A percentile compares a stretch with the other conserved stretches of the same genome.
phyloP scores from a whole-genome alignment of 2,329 filamentous ascomycete species.

The Claviceps capensis region DNA sequence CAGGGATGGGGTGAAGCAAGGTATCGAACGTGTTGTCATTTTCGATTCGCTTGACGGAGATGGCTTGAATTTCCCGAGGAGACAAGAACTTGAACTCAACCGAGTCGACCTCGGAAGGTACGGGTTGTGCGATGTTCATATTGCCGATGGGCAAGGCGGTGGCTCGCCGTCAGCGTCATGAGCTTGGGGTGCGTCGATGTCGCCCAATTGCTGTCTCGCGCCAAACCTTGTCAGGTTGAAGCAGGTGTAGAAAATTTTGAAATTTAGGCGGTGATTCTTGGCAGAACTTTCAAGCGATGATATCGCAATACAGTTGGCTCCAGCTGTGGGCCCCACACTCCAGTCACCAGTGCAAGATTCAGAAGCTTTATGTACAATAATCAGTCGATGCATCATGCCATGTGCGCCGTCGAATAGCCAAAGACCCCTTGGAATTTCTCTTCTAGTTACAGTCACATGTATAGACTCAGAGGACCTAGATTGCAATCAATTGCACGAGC shows the following conservation, averaged over 20 bases:
- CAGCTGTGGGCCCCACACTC: too few relatives aligned
- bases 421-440: too few relatives aligned
- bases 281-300: not conserved
- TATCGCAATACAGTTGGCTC: too few relatives aligned
- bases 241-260: not conserved
- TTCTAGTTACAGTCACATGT: too few relatives aligned
- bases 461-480: too few relatives aligned
- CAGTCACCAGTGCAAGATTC: too few relatives aligned
- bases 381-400: too few relatives aligned
- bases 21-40: conserved; percentile 92
- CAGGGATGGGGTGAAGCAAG: conserved; percentile 75
- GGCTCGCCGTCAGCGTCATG: conserved; percentile 2
- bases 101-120: conserved; percentile 68
- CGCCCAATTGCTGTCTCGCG: not conserved
- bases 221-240: not conserved
- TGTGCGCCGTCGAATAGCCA: too few relatives aligned
- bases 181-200: not conserved
- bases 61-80: conserved; percentile 65
- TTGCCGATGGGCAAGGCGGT: not conserved
- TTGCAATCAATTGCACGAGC: too few relatives aligned
- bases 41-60: conserved; percentile 89
- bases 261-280: not conserved
- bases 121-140: conserved; percentile 68
- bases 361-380: too few relatives aligned
- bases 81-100: conserved; percentile 85